Conservation (phyloP, 2,329 filamentous ascomycete species). For the Paramyrothecium sp. region DNA sequence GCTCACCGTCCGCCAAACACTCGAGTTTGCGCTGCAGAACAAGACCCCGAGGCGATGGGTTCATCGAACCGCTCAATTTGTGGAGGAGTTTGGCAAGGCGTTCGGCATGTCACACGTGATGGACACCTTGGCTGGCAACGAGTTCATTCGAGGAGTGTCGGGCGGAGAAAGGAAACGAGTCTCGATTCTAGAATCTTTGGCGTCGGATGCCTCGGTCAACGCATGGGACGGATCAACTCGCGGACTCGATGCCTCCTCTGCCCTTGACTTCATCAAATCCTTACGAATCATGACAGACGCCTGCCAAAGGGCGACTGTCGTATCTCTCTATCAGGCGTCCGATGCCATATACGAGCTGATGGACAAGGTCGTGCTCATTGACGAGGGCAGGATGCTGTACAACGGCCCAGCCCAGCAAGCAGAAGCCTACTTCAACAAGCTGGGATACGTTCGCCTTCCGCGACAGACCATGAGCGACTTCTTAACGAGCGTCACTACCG, state of each 20-base stretch:
- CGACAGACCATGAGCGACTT: constrained; percentile 8
- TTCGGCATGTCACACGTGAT: constrained; percentile 1
- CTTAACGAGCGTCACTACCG: constrained; percentile 2
- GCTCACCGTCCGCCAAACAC: not conserved
- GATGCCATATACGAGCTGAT: constrained; percentile 36
- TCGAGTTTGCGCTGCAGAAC: not conserved
- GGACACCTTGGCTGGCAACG: not conserved
- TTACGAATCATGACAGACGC: not conserved
- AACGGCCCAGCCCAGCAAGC: constrained; percentile 1
- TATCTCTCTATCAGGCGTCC: not conserved
- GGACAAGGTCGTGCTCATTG: constrained; percentile 75
- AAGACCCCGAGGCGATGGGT: not conserved
- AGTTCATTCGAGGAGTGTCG: not conserved
- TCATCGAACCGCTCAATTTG: not conserved
- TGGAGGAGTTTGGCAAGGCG: not conserved
- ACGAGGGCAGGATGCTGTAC: constrained; percentile 51
- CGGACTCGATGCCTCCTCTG: not conserved
- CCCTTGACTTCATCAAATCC: not conserved
- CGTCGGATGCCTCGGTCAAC: not conserved
- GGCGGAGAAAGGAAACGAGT: not conserved
- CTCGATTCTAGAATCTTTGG: not conserved
- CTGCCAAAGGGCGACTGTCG: not conserved
- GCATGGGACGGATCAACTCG: not conserved
- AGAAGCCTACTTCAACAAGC: constrained; percentile 4
- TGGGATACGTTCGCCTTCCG: constrained; percentile 3